These are phyloP conservation scores for Ophiostoma novo-ulmi DNA, from an alignment of 2,329 filamentous ascomycete genomes.

Conservation along the genomic window DNA sequence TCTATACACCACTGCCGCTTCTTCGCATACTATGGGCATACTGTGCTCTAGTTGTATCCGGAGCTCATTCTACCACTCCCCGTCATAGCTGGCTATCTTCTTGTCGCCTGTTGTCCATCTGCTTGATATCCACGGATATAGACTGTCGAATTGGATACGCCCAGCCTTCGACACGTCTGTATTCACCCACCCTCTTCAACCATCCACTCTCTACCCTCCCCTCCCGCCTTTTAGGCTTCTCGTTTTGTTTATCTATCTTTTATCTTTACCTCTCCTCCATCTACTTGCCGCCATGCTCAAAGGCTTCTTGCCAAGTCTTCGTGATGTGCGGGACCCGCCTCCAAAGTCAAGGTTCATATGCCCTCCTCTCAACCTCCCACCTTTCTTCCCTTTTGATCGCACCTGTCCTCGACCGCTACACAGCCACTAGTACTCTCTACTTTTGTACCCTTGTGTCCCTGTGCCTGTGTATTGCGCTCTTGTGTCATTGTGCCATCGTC, in stretches of 20 bases:
- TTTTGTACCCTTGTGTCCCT: neutral
- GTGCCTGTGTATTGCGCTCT: neutral
- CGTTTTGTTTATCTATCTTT: neutral
- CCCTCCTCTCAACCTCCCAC: slow-evolving; percentile 1
- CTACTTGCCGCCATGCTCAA: slow-evolving; percentile 29
- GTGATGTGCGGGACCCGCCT: slow-evolving; percentile 30
- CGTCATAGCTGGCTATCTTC: neutral
- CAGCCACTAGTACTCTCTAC: neutral
- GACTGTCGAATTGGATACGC: neutral
- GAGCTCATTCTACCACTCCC: neutral
- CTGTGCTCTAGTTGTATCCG: neutral
- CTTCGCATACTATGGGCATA: slow-evolving; percentile 16
- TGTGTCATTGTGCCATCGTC: slow-evolving; percentile 5
- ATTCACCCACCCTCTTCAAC: neutral
- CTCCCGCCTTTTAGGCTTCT: neutral
- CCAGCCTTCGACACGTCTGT: neutral
- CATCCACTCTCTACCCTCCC: neutral
- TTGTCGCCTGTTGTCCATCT: neutral
- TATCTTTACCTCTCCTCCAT: neutral
- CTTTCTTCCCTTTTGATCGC: neutral
- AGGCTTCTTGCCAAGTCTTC: slow-evolving; percentile 30
- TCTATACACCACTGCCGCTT: neutral
- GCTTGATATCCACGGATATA: neutral
- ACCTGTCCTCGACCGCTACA: neutral
- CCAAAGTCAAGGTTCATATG: slow-evolving; percentile 31